Evolutionary conservation across 352 stramenopile genomes (phyloP).

Genomic region (Phytophthora sansomeana): DNA sequence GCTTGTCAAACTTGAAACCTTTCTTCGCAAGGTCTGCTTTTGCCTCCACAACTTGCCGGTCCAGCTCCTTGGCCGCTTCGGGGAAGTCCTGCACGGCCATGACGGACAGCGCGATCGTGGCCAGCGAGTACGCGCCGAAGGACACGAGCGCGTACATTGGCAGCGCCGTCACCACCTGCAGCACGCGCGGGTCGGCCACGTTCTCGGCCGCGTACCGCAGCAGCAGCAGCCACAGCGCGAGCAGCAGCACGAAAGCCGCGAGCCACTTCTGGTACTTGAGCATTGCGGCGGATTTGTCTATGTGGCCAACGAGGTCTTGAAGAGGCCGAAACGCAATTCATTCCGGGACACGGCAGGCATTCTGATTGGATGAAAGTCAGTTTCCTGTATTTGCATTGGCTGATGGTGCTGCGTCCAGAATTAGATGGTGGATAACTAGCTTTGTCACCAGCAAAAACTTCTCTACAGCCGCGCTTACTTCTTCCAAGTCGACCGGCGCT

Average conservation of each 20-base stretch:
- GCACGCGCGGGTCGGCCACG: slow-evolving; percentile 44
- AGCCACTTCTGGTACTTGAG: slow-evolving; percentile 88
- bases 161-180: slow-evolving; percentile 63
- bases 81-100: slow-evolving; percentile 78
- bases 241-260: slow-evolving; percentile 47
- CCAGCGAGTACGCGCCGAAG: slow-evolving; percentile 81
- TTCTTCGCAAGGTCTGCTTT: slow-evolving; percentile 70
- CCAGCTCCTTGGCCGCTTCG: slow-evolving; percentile 72
- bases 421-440: slow-evolving; percentile 24
- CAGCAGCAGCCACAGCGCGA: slow-evolving; percentile 64
- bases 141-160: slow-evolving; percentile 76
- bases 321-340: not conserved
- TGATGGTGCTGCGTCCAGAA: slow-evolving; percentile 16
- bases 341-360: not conserved
- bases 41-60: slow-evolving; percentile 69
- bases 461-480: slow-evolving; percentile 10
- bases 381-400: slow-evolving; percentile 19
- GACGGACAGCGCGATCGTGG: slow-evolving; percentile 68
- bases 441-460: not conserved
- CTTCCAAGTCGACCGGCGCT: slow-evolving; percentile 46
- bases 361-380: slow-evolving; percentile 11
- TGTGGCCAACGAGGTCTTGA: slow-evolving; percentile 7
- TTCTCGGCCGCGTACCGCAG: slow-evolving; percentile 47
- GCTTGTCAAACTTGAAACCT: slow-evolving; percentile 55
- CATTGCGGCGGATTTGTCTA: slow-evolving; percentile 41